A percentile compares a stretch with the other conserved stretches of the same genome.
These are phyloP conservation scores for Fusarium virguliforme DNA, from an alignment of 2,329 filamentous ascomycete species.

Conservation along the genomic window DNA sequence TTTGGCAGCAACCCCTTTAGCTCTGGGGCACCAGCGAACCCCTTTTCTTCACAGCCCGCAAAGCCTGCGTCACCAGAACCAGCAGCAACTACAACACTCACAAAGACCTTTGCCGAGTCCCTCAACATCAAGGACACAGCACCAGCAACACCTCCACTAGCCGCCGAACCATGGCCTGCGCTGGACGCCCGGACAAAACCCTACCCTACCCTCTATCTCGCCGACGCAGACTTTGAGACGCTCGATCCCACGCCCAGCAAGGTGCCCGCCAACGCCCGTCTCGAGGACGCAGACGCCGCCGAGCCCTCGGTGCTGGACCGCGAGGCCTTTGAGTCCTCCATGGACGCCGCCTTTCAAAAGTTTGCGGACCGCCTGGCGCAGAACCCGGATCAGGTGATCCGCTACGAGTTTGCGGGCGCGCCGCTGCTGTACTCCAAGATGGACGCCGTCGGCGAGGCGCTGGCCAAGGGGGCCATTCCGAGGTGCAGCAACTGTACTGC, in stretches of 20 bases:
- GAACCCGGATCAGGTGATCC: constrained; percentile 86
- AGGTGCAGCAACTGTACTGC: constrained; percentile 83
- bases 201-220: constrained; percentile 83
- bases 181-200: constrained; percentile 75
- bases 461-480: constrained; percentile 75
- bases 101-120: constrained; percentile 79
- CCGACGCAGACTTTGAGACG: constrained; percentile 93
- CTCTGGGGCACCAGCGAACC: constrained; percentile 47
- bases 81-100: constrained; percentile 58
- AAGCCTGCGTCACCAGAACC: constrained; percentile 54
- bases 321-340: constrained; percentile 79
- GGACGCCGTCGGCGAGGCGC: constrained; percentile 79
- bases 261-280: constrained; percentile 65
- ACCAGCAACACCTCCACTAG: constrained; percentile 52
- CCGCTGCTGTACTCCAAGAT: constrained; percentile 86
- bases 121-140: constrained; percentile 78
- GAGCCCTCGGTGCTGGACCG: constrained; percentile 72
- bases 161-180: constrained; percentile 83
- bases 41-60: constrained; percentile 52
- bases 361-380: constrained; percentile 85
- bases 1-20: constrained; percentile 61
- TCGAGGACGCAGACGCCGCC: constrained; percentile 59
- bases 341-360: constrained; percentile 84
- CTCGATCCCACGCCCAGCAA: constrained; percentile 74
- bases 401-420: constrained; percentile 82